Base-by-base conservation (phyloP, 2,329 filamentous ascomycete species). In the Volutella citrinella region DNA sequence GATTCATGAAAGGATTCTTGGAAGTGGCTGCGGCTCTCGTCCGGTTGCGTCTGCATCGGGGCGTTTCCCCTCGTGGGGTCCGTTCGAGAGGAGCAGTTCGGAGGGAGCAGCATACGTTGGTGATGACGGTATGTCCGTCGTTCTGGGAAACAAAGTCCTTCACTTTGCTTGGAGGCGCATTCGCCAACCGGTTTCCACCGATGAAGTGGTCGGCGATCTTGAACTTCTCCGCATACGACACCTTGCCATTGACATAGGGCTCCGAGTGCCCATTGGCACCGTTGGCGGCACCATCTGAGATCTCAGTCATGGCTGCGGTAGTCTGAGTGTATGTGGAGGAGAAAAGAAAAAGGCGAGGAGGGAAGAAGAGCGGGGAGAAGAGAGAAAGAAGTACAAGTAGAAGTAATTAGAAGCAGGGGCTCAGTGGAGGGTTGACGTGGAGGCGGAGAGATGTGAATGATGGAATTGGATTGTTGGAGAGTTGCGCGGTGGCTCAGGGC, bases 71-170 rank as follows among this genome's bases (percentile, higher is more conserved):
- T n/a, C n/a, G n/a, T n/a, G n/a, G n/a, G n/a, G n/a, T n/a, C n/a
- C n/a, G n/a, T n/a, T n/a, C n/a, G 28, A 29, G 13, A 22, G 32
- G 19, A 13, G 11, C 15, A 6, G 16, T 14, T 26, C 17, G 13
- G 17, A 10, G 10, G 27, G n/a, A n/a, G n/a, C n/a, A n/a, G 65
- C 88, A 74, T 67, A 97, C 93, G 63, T 90, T 97, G 57, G 88
- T 95, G 61, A 98, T 98, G 64, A 97, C 91, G 14, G 93, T 97
- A 75, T 98, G 93, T 42, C 93, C 93, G 57, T 90, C 87, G 65
- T 95, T 76, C 41, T 77, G 74, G 32, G 86, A 80, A 29, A 98
- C 91, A 69, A 97, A 98, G 66, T 98, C 91, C 76, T 95, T 97
- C 44, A 98, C 87, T 57, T 82, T 84, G 63, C 90, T 84, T 22